Conservation (phyloP, 805 yeast species). For the Saccharomycopsis selenospora region DNA sequence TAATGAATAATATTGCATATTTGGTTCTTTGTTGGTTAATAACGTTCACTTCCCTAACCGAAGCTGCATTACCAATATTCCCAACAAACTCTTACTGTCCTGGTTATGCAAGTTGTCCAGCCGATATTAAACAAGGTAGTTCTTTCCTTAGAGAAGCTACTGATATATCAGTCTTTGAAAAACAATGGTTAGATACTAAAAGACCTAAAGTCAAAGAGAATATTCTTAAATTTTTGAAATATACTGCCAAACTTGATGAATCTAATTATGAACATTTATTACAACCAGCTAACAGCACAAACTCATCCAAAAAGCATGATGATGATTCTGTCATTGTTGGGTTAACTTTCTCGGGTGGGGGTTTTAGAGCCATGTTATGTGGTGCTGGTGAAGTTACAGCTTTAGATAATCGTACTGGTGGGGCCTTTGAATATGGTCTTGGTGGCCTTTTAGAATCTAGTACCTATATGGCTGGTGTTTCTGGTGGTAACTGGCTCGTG, state of each 20-base stretch:
- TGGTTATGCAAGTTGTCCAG: constrained; percentile 47
- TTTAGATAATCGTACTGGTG: constrained; percentile 60
- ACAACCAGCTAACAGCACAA: constrained; percentile 28
- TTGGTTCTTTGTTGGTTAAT: background rate
- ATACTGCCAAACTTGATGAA: constrained; percentile 29
- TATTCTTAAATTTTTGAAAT: constrained; percentile 38
- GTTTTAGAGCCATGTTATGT: constrained; percentile 76
- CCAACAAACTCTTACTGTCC: constrained; percentile 55
- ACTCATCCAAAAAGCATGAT: constrained; percentile 26
- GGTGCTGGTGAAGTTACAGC: constrained; percentile 83
- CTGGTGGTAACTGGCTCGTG: constrained; percentile 80
- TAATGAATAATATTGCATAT: background rate
- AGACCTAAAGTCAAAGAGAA: constrained; percentile 39
- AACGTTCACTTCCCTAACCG: background rate
- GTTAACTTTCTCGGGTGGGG: constrained; percentile 73
- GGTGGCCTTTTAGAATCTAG: constrained; percentile 69
- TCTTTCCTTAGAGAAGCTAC: constrained; percentile 40
- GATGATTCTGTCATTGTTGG: constrained; percentile 42
- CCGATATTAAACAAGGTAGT: background rate
- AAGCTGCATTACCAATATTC: background rate
- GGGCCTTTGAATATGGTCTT: constrained; percentile 45
- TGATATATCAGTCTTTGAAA: constrained; percentile 35
- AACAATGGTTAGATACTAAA: constrained; percentile 43
- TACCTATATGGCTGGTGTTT: constrained; percentile 65
- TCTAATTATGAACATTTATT: constrained; percentile 28